Evolutionary conservation across 176 grass and related monocot species (phyloP).

Genomic region (Echinochloa phyllopogon): DNA sequence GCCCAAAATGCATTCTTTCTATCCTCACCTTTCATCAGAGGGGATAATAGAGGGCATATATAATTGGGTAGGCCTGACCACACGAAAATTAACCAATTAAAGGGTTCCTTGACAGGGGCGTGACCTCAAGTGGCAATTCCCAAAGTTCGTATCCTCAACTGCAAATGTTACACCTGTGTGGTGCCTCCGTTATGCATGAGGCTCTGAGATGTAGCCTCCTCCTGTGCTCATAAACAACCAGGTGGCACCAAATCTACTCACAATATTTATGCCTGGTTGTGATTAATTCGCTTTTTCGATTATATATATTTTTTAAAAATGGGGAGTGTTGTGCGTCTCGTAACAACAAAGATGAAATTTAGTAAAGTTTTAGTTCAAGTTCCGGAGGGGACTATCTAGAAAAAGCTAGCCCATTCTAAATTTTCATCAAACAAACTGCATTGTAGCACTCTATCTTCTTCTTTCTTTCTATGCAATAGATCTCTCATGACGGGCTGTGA

Average conservation of each 20-base stretch:
- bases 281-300: background rate
- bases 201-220: background rate
- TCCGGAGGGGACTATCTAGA: background rate
- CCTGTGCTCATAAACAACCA: conserved; percentile 18
- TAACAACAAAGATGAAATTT: background rate
- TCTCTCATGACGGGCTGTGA: too few species aligned
- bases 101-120: conserved; percentile 35
- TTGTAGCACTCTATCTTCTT: background rate
- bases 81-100: background rate
- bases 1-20: background rate
- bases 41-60: background rate
- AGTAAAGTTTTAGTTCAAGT: background rate
- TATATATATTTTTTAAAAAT: background rate
- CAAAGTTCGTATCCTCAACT: conserved; percentile 3
- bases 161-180: conserved; percentile 40
- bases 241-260: conserved; percentile 18
- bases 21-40: background rate
- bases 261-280: background rate
- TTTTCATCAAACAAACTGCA: background rate
- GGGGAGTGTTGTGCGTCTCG: background rate
- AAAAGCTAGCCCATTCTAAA: background rate
- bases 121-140: background rate
- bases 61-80: conserved; percentile 8
- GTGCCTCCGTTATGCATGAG: background rate
- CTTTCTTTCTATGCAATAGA: too few species aligned